Evolutionary conservation across 495 filamentous ascomycete species (phyloP).

Genomic region (Cryomyces minteri): DNA sequence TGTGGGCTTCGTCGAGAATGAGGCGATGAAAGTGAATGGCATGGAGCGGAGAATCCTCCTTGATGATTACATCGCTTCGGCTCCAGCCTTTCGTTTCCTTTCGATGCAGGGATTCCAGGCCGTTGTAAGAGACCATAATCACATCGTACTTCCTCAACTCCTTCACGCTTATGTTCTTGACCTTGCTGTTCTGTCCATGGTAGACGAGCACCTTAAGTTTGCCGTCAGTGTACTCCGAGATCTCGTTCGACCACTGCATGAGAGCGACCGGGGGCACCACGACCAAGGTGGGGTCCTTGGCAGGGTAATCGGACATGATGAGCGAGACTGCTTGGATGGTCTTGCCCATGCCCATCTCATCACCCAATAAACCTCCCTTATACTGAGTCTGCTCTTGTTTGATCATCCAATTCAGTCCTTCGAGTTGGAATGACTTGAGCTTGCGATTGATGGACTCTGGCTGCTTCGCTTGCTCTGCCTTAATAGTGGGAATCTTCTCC

Average conservation of each 20-base stretch:
- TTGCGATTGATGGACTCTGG: constrained; percentile 60
- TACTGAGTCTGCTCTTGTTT: constrained; percentile 71
- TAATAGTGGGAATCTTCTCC: constrained; percentile 42
- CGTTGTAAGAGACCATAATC: constrained; percentile 88
- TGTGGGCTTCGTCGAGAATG: constrained; percentile 91
- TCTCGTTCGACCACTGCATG: constrained; percentile 95
- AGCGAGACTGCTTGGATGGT: constrained; percentile 94
- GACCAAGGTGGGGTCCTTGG: constrained; percentile 63
- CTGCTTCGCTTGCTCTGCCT: constrained; percentile 48
- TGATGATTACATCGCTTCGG: constrained; percentile 52
- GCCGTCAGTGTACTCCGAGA: constrained; percentile 75
- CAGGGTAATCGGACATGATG: constrained; percentile 92
- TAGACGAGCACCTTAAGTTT: constrained; percentile 76
- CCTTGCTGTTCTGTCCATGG: constrained; percentile 69
- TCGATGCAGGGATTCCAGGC: constrained; percentile 75
- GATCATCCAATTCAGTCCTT: constrained; percentile 88
- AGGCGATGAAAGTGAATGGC: constrained; percentile 74
- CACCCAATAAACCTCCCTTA: constrained; percentile 76
- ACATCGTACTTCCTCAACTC: constrained; percentile 73
- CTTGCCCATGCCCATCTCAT: constrained; percentile 98
- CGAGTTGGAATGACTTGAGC: constrained; percentile 80
- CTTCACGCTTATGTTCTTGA: constrained; percentile 51
- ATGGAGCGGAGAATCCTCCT: constrained; percentile 77
- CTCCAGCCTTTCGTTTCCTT: constrained; percentile 85
- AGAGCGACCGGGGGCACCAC: constrained; percentile 87